These are phyloP conservation scores for Asterochloris erici DNA, from an alignment of 139 green algal genomes.

Conservation along the genomic window DNA sequence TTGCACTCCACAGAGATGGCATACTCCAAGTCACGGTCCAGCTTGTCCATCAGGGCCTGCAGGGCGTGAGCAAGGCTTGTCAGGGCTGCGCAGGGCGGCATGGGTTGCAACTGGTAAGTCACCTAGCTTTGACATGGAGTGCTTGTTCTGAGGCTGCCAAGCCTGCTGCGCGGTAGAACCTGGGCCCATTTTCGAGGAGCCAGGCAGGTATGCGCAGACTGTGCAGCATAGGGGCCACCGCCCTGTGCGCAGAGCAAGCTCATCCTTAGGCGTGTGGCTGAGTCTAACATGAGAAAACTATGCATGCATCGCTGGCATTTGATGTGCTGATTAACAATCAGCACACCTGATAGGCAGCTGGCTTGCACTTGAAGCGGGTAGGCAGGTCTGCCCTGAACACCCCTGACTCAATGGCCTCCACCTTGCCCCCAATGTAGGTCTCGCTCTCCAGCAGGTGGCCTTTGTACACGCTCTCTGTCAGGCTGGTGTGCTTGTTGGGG, in stretches of 20 bases:
- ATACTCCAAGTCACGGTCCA: constrained; percentile 90
- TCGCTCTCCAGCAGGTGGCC: constrained; percentile 90
- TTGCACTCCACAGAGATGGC: constrained; percentile 61
- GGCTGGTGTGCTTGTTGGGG: constrained; percentile 92
- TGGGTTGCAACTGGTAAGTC: too few relatives aligned
- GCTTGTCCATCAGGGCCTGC: constrained; percentile 81
- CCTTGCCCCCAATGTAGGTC: constrained; percentile 99
- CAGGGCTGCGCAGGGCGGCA: not conserved
- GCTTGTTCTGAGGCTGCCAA: not conserved
- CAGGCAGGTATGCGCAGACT: too few relatives aligned
- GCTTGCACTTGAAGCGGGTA: constrained; percentile 74
- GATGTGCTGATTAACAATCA: not conserved
- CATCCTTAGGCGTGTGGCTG: too few relatives aligned
- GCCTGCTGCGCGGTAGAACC: not conserved
- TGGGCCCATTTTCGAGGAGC: not conserved
- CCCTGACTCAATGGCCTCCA: constrained; percentile 77
- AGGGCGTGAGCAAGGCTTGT: not conserved
- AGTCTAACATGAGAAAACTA: too few relatives aligned
- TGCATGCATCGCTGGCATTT: not conserved
- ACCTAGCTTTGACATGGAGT: not conserved
- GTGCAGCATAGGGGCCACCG: too few relatives aligned
- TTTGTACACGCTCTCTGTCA: constrained; percentile 63
- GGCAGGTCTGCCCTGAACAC: constrained; percentile 96
- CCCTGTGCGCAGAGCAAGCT: too few relatives aligned
- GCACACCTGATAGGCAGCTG: constrained; percentile 72